Evolutionary conservation across 2,329 filamentous ascomycete genomes (phyloP).

Genomic region (Xylariaceae sp.): DNA sequence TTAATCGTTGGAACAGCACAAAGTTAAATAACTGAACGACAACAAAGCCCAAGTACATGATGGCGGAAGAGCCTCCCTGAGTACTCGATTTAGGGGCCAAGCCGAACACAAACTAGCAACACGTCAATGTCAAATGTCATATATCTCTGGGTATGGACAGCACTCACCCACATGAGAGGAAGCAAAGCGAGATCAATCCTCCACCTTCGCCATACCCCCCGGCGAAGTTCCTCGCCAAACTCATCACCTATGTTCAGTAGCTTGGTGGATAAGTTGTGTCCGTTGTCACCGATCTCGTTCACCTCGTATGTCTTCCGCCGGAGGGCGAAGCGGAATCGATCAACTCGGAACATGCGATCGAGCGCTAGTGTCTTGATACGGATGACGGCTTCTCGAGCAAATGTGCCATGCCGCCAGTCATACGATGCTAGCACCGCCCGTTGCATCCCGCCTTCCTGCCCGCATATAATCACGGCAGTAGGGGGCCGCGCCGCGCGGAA

Average conservation of each 20-base stretch:
- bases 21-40: too few species aligned
- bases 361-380: conserved; percentile 23
- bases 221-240: too few species aligned
- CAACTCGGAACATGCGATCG: conserved; percentile 24
- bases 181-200: neutral
- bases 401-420: conserved; percentile 17
- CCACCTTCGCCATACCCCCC: neutral
- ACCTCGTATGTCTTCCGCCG: neutral
- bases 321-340: conserved; percentile 27
- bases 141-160: too few species aligned
- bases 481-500: conserved; percentile 23
- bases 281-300: neutral
- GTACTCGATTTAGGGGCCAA: too few species aligned
- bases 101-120: too few species aligned
- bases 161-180: neutral
- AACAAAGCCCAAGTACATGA: too few species aligned
- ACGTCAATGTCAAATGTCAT: too few species aligned
- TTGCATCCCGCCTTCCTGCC: conserved; percentile 30
- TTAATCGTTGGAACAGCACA: too few species aligned
- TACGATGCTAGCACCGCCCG: conserved; percentile 33
- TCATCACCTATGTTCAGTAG: neutral
- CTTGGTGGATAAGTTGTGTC: neutral
- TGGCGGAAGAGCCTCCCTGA: too few species aligned
- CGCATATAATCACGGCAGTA: conserved; percentile 21
- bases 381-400: conserved; percentile 22